Evolutionary conservation across 768 basidiomycete genomes (phyloP), one percentile per base, ranked within the genome.

Genomic region (Trametopsis cervina): DNA sequence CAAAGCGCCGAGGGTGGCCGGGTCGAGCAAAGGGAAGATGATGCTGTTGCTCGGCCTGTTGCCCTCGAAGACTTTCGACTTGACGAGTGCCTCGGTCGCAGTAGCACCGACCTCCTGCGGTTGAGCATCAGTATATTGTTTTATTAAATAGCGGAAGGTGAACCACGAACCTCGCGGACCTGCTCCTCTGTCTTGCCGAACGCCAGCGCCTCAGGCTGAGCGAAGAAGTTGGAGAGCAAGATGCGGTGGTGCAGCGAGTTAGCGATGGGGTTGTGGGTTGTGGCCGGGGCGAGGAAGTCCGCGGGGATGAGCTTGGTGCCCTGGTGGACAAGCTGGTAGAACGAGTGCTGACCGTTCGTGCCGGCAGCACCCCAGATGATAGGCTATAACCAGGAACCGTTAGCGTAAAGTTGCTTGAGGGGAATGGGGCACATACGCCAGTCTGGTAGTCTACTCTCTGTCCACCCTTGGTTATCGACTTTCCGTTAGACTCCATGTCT

Each of bases 401-500:
- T 15, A 56, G 41, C 18, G 47, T 41, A 23, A 45, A 38, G 39
- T 20, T 10, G 44, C 37, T 44, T 20, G 36, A 43, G 9, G 42
- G 46, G 18, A 36, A 21, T 17, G 13, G 39, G 6, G 40, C 21
- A 60, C 88, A 41, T 70, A 93, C 92, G 47, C 95, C 96, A 46
- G 95, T 98, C 73, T 98, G 83, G 70, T 98, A 99, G 69, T 89
- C 69, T 10, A 99, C 95, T 44, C 89, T 86, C 54, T 89, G 76
- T 5, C 96, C 96, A 50, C 80, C 76, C 71, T 98, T 99, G 56
- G 96, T 98, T 53, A 97, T 78, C 47, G 80, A 89, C 74, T 98
- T 99, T 49, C 96, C 96, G 66, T 99, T 97, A 20, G 92, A 96
- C 69, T 99, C 96, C 96, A 99, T 99, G 67, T 99, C 96, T 40